A percentile compares a stretch with the other conserved stretches of the same genome.
phyloP scores from a whole-genome alignment of 768 basidiomycete genomes.

The Russula vinacea region DNA sequence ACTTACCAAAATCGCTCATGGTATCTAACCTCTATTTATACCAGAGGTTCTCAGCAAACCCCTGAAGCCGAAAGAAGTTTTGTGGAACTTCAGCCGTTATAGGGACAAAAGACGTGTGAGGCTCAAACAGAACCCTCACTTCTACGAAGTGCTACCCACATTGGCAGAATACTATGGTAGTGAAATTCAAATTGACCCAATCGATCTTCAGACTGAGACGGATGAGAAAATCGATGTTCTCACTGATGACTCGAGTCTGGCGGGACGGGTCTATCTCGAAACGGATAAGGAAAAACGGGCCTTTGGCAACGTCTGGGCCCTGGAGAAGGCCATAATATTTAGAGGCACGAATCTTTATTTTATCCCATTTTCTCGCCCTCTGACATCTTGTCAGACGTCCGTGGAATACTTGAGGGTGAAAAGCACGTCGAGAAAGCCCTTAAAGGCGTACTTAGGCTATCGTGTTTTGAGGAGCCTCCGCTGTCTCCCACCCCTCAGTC shows the following conservation, averaged over 20 bases:
- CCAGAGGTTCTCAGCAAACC: conserved; percentile 10
- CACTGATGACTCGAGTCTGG: background rate
- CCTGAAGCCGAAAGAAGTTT: conserved; percentile 3
- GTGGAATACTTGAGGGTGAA: conserved; percentile 7
- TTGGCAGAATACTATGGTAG: background rate
- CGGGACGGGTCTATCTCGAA: conserved; percentile 17
- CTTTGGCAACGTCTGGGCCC: conserved; percentile 18
- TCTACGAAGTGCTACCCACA: conserved; percentile 8
- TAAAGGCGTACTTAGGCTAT: background rate
- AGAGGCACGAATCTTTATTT: conserved; percentile 1
- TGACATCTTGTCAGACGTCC: background rate
- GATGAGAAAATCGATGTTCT: conserved; percentile 4
- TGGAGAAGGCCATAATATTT: conserved; percentile 1
- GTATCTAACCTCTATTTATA: background rate
- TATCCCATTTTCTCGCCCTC: background rate
- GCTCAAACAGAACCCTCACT: conserved; percentile 19
- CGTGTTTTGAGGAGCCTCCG: background rate
- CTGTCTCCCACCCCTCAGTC: background rate
- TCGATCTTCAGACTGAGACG: conserved; percentile 5
- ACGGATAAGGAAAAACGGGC: background rate
- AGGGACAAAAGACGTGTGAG: conserved; percentile 8
- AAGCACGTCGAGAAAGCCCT: background rate
- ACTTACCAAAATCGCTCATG: background rate
- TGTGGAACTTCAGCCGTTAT: conserved; percentile 23
- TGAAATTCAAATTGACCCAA: background rate